These are phyloP conservation scores for Chalciporus sp. DNA, from an alignment of 1,284 basidiomycete genomes.

Conservation along the genomic window DNA sequence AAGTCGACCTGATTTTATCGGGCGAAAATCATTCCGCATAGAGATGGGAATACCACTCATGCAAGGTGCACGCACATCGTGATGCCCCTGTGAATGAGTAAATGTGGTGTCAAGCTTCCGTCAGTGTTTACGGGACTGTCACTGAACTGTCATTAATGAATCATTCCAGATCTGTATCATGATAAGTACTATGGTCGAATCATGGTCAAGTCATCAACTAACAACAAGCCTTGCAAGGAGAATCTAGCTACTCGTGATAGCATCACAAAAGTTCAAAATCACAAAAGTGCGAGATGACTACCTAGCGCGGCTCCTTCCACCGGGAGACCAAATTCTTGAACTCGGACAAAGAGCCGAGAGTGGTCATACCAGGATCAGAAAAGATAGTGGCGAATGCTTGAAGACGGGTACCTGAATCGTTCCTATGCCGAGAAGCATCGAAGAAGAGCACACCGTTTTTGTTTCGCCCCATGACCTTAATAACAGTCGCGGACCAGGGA, in stretches of 20 bases:
- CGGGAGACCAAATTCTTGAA: background rate
- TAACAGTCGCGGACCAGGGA: background rate
- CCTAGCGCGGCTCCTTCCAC: background rate
- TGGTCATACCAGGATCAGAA: background rate
- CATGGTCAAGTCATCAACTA: too few relatives aligned
- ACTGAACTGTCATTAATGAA: too few relatives aligned
- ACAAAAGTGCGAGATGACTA: background rate
- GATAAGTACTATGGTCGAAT: background rate
- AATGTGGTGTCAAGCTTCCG: constrained; percentile 19
- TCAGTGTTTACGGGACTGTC: background rate
- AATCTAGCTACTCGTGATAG: background rate
- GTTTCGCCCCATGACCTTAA: background rate
- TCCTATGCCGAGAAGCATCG: background rate
- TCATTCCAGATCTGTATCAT: background rate
- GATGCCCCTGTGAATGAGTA: constrained; percentile 1
- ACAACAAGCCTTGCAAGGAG: too few relatives aligned
- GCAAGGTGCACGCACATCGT: background rate
- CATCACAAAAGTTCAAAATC: background rate
- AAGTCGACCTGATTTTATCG: constrained; percentile 17
- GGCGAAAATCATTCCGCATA: background rate
- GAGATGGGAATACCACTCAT: constrained; percentile 3
- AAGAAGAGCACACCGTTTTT: background rate
- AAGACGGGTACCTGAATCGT: background rate
- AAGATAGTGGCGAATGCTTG: background rate
- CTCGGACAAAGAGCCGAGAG: background rate